Evolutionary conservation across 2,329 filamentous ascomycete species (phyloP).

Genomic region (Dactylellina parvicollis): DNA sequence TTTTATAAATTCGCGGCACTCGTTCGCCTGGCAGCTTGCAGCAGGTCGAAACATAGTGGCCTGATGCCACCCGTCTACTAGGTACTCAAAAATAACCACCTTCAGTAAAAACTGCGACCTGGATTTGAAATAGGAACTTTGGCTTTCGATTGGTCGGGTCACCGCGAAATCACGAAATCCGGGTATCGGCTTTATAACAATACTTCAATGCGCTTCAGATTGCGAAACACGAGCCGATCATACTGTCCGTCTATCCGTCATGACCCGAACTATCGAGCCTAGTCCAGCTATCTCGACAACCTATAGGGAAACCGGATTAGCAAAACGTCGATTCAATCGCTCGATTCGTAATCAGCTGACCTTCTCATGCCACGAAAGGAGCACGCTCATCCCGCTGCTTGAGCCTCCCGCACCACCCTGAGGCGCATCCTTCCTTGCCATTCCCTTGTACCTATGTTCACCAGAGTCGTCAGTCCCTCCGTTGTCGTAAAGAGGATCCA

Average conservation of each 20-base stretch:
- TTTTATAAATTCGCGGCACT: constrained; percentile 14
- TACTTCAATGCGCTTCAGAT: constrained; percentile 6
- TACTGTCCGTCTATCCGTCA: constrained; percentile 95
- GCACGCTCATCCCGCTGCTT: constrained; percentile 90
- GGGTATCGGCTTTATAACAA: constrained; percentile 24
- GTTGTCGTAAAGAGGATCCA: background rate
- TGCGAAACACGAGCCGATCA: constrained; percentile 62
- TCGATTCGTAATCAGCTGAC: constrained; percentile 62
- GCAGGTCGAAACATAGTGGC: background rate
- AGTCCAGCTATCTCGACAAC: constrained; percentile 86
- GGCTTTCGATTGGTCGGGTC: background rate
- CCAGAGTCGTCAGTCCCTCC: constrained; percentile 33
- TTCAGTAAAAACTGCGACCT: too few relatives aligned
- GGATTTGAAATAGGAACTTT: background rate
- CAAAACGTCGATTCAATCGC: background rate
- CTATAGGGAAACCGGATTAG: constrained; percentile 34
- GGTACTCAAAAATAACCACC: too few relatives aligned
- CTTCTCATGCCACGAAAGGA: constrained; percentile 99
- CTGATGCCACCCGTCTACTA: background rate
- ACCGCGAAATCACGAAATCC: constrained; percentile 1
- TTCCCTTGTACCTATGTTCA: constrained; percentile 48
- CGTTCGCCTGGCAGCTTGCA: constrained; percentile 4
- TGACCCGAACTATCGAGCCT: constrained; percentile 89
- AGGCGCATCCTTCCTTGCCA: constrained; percentile 47
- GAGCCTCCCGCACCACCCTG: constrained; percentile 65